Conservation (phyloP, 2,329 filamentous ascomycete species). For the Chaetomium sp. region DNA sequence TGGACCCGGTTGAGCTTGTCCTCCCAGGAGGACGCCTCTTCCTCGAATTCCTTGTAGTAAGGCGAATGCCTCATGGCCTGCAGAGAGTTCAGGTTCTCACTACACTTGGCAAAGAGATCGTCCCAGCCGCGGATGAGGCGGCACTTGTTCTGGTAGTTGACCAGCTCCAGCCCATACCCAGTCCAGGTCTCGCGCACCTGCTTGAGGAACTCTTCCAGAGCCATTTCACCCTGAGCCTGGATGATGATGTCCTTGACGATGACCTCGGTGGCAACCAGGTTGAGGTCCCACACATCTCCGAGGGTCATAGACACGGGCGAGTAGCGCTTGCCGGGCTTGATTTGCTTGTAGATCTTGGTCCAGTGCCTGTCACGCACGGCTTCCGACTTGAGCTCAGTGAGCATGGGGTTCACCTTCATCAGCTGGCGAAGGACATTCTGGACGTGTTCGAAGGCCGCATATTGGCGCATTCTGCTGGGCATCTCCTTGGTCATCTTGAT, state of each 20-base stretch:
- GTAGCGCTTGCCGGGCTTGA: slow-evolving; percentile 89
- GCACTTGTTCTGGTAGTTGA: slow-evolving; percentile 97
- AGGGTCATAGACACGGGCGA: slow-evolving; percentile 91
- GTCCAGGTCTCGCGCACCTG: slow-evolving; percentile 97
- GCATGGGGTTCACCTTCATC: slow-evolving; percentile 81
- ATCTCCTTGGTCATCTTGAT: slow-evolving; percentile 99
- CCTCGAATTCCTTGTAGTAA: slow-evolving; percentile 99
- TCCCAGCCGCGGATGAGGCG: slow-evolving; percentile 97
- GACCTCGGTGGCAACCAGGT: slow-evolving; percentile 77
- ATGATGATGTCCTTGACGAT: slow-evolving; percentile 89
- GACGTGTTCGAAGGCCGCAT: slow-evolving; percentile 98
- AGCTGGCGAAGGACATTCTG: slow-evolving; percentile 83
- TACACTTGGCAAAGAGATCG: slow-evolving; percentile 96
- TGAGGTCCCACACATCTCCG: slow-evolving; percentile 98
- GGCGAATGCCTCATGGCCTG: slow-evolving; percentile 99
- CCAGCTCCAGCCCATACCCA: slow-evolving; percentile 86
- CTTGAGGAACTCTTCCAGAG: slow-evolving; percentile 92
- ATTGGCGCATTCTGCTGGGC: slow-evolving; percentile 98
- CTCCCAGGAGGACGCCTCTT: slow-evolving; percentile 94
- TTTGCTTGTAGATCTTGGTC: slow-evolving; percentile 94
- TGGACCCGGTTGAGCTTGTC: slow-evolving; percentile 97
- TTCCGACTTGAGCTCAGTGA: slow-evolving; percentile 91
- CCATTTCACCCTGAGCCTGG: slow-evolving; percentile 97
- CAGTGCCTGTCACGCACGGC: slow-evolving; percentile 94
- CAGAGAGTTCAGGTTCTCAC: slow-evolving; percentile 93